A percentile compares a stretch with the other conserved stretches of the same genome.
These are phyloP conservation scores for Coemansia furcata DNA, from an alignment of 192 early-diverging fungal genomes.

Conservation along the genomic window DNA sequence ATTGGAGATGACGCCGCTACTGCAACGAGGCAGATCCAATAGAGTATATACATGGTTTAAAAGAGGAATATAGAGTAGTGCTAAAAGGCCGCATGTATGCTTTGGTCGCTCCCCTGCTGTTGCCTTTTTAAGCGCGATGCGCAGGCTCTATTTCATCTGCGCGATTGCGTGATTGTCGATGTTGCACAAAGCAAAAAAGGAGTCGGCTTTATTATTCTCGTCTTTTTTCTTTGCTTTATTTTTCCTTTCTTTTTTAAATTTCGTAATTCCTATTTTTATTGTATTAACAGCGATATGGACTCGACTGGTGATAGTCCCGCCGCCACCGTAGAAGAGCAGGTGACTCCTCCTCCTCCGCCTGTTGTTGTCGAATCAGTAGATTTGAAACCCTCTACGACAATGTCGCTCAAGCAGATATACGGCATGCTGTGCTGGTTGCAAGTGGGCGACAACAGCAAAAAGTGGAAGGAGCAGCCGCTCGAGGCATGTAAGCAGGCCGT, in stretches of 20 bases:
- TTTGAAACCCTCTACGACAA: background rate
- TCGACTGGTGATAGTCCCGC: background rate
- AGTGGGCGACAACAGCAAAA: slow-evolving; percentile 14
- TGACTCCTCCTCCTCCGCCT: background rate
- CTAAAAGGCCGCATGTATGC: background rate
- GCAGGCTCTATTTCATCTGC: background rate
- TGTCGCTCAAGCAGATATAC: slow-evolving; percentile 37
- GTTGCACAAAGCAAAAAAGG: background rate
- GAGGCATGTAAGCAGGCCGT: slow-evolving; percentile 20
- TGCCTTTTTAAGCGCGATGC: background rate
- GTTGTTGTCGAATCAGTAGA: background rate
- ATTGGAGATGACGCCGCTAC: background rate
- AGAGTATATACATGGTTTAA: background rate
- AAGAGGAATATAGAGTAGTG: background rate
- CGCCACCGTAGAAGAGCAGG: background rate
- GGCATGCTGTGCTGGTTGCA: slow-evolving; percentile 46
- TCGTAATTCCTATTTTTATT: background rate
- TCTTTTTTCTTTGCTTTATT: background rate
- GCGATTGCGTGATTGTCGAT: background rate
- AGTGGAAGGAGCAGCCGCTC: slow-evolving; percentile 16
- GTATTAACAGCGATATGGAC: background rate
- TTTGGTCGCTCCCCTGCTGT: background rate
- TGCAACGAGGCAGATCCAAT: background rate
- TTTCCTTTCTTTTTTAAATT: background rate
- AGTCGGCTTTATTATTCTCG: background rate